Conservation (phyloP, 2,329 filamentous ascomycete genomes). For the Colletotrichum sp. region DNA sequence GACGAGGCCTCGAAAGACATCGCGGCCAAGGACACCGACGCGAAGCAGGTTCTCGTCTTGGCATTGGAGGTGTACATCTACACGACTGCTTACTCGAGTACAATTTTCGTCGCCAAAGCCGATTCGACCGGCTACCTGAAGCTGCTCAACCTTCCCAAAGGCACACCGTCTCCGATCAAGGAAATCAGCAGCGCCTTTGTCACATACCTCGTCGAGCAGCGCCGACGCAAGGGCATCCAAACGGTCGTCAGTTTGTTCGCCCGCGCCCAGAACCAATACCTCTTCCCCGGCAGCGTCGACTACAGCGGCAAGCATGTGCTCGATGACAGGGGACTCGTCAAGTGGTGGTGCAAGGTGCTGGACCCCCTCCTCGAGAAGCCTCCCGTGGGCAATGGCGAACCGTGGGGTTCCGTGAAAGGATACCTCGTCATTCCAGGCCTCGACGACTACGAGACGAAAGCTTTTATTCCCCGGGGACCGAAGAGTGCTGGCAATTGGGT, state of each 20-base stretch:
- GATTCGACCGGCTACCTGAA: conserved; percentile 91
- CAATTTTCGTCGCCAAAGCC: conserved; percentile 94
- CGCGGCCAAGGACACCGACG: conserved; percentile 14
- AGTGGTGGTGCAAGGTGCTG: conserved; percentile 93
- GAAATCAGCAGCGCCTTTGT: conserved; percentile 78
- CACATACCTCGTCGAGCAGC: conserved; percentile 71
- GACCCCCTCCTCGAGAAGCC: conserved; percentile 71
- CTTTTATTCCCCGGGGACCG: conserved; percentile 70
- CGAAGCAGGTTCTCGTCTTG: conserved; percentile 70
- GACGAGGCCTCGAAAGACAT: conserved; percentile 27
- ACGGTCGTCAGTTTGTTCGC: conserved; percentile 90
- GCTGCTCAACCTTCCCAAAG: conserved; percentile 65
- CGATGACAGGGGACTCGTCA: conserved; percentile 87
- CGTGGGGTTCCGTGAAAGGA: conserved; percentile 64
- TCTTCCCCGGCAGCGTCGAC: conserved; percentile 91
- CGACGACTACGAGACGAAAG: conserved; percentile 79
- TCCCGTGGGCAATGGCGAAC: conserved; percentile 31
- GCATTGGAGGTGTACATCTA: conserved; percentile 90
- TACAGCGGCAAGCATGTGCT: conserved; percentile 88
- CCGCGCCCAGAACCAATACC: conserved; percentile 88
- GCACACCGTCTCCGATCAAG: conserved; percentile 75
- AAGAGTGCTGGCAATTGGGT: conserved; percentile 65
- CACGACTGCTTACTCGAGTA: conserved; percentile 79
- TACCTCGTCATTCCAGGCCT: conserved; percentile 90
- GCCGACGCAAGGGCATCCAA: conserved; percentile 68